A percentile compares a stretch with the other conserved stretches of the same genome.
These are phyloP conservation scores for Pseudogymnoascus sp. DNA, from an alignment of 2,329 filamentous ascomycete genomes.

Conservation along the genomic window DNA sequence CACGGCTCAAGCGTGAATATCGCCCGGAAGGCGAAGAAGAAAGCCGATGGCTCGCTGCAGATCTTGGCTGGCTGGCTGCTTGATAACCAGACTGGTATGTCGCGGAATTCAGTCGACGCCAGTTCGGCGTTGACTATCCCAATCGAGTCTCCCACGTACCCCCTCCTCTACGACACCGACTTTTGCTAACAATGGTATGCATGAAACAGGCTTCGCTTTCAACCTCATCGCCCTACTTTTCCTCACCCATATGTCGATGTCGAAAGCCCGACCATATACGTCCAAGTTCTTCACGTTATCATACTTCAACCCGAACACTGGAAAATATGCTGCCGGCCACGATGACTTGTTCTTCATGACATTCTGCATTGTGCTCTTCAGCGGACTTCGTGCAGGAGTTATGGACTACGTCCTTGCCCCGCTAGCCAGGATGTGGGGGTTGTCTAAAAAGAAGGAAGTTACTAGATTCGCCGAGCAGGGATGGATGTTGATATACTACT, in stretches of 20 bases:
- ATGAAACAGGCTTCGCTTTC: conserved; percentile 61
- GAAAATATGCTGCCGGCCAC: conserved; percentile 65
- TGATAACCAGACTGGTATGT: background rate
- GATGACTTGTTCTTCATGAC: conserved; percentile 72
- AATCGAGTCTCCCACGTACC: background rate
- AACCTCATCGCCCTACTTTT: conserved; percentile 78
- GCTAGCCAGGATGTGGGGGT: conserved; percentile 61
- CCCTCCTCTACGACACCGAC: background rate
- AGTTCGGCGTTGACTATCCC: conserved; percentile 9
- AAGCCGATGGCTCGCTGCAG: background rate
- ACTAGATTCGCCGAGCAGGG: conserved; percentile 89
- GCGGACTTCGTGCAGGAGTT: conserved; percentile 68
- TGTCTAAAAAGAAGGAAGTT: conserved; percentile 66
- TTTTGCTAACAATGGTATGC: background rate
- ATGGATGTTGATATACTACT: conserved; percentile 82
- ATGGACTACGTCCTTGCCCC: conserved; percentile 87
- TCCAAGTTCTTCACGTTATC: conserved; percentile 81
- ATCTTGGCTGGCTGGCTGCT: background rate
- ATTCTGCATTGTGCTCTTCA: conserved; percentile 77
- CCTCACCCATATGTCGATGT: conserved; percentile 74
- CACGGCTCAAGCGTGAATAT: background rate
- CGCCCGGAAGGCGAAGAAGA: conserved; percentile 2
- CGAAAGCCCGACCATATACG: conserved; percentile 69
- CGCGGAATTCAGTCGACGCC: background rate
- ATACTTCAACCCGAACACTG: conserved; percentile 64